Conservation (phyloP, 495 filamentous ascomycete species). For the Talaromyces borbonicus region DNA sequence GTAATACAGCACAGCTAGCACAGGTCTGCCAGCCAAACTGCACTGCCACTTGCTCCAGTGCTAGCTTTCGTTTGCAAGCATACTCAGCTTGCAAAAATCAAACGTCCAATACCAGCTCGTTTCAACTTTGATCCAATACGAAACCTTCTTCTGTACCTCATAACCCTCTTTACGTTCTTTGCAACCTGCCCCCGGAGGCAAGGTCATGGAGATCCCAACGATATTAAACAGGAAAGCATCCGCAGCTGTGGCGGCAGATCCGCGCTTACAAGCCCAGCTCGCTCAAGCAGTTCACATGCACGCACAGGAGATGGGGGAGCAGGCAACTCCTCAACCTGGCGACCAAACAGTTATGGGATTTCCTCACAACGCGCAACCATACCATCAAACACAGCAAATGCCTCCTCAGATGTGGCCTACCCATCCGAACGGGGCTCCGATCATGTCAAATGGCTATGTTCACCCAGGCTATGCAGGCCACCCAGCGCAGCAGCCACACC, state of each 20-base stretch:
- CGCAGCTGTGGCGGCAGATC: constrained; percentile 43
- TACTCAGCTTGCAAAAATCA: too few species aligned
- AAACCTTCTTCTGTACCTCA: too few species aligned
- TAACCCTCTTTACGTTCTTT: too few species aligned
- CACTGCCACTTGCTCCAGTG: too few species aligned
- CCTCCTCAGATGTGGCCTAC: constrained; percentile 33
- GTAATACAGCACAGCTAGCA: too few species aligned
- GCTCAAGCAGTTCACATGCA: constrained; percentile 36
- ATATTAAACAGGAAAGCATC: constrained; percentile 57
- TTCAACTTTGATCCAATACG: too few species aligned
- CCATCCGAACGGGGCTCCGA: constrained; percentile 47
- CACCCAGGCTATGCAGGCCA: constrained; percentile 27
- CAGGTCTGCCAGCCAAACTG: too few species aligned
- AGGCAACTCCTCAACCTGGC: constrained; percentile 58
- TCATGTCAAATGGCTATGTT: constrained; percentile 43
- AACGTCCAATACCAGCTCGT: too few species aligned
- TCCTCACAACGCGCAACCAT: constrained; percentile 41
- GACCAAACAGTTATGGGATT: constrained; percentile 49
- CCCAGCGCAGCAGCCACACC: constrained; percentile 15
- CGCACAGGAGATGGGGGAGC: constrained; percentile 47
- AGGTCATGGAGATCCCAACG: constrained; percentile 61
- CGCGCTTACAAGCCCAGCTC: constrained; percentile 46
- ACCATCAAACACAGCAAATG: constrained; percentile 39
- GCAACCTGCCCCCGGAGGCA: constrained; percentile 26
- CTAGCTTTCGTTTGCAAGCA: too few species aligned